Evolutionary conservation across 2,329 filamentous ascomycete species (phyloP), one percentile per base, ranked within the genome.

Genomic region (Sporothrix brunneoviolacea): DNA sequence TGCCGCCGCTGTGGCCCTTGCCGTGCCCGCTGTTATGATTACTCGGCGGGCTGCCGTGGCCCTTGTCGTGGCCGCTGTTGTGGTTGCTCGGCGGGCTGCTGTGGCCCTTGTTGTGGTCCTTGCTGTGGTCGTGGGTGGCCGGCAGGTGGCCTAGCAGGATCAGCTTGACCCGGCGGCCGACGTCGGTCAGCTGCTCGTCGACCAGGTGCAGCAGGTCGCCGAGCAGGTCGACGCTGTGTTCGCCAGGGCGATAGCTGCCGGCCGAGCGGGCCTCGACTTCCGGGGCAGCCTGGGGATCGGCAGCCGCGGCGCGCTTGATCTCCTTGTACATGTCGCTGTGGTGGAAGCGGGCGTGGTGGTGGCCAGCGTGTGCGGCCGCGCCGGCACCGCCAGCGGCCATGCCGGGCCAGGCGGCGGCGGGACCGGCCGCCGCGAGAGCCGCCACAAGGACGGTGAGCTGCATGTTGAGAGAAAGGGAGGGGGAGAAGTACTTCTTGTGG

Each of bases 191-290:
- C 22, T 65, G 48, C 18, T 52, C 53, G 53, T 63, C 52, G 35
- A n/a, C 5, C 16, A 54, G 59, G 3, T 55, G 61, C 16, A 55
- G 46, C 7, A 73, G 67, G 50, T 73, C 70, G 18, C 71, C 71
- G 13, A 73, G 58, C 21, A 57, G 39, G 12, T 24, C 38, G 32
- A 9, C 19, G 35, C 33, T 32, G 39, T 13, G 18, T 10, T 15
- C 15, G 16, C 22, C 39, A 16, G 45, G 12, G 22, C 15, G 19
- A 6, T 37, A 7, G 4, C 24, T 12, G 12, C 21, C 18, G 39
- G 28, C n/a, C n/a, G 22, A n/a, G 37, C 37, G 30, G n/a, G 33
- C 21, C 13, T 30, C 13, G 12, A 22, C 15, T n/a, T 28, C 24
- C 1, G 18, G 33, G 13, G 7, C n/a, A 1, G n/a, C 21, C 22